These are phyloP conservation scores for Mucor lusitanicus DNA, from an alignment of 371 early-diverging fungal genomes.

Conservation along the genomic window DNA sequence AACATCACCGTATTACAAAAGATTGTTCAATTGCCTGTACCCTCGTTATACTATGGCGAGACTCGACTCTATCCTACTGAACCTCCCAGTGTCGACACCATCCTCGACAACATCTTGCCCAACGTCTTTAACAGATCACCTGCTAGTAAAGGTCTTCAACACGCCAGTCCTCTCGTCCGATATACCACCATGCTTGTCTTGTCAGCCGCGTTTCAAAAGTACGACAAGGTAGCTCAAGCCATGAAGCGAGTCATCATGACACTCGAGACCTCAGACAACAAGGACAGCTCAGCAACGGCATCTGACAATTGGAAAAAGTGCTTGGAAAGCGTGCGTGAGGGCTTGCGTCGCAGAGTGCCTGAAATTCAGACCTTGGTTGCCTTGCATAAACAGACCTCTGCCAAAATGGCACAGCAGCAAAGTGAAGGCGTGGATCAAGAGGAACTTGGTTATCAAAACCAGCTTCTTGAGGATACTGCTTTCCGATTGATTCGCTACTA, in stretches of 20 bases:
- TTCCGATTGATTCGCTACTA: slow-evolving; percentile 69
- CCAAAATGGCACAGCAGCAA: slow-evolving; percentile 11
- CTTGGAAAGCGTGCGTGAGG: slow-evolving; percentile 48
- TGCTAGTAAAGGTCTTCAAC: slow-evolving; percentile 68
- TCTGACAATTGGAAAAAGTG: slow-evolving; percentile 39
- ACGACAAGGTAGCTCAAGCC: slow-evolving; percentile 45
- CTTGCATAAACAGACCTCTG: slow-evolving; percentile 44
- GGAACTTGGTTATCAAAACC: slow-evolving; percentile 36
- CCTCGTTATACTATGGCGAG: slow-evolving; percentile 55
- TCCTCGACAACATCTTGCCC: slow-evolving; percentile 77
- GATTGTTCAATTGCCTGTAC: slow-evolving; percentile 71
- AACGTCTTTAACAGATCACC: slow-evolving; percentile 56
- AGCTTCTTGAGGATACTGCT: slow-evolving; percentile 56
- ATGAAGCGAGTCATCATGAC: slow-evolving; percentile 34
- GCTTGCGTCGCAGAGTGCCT: slow-evolving; percentile 71
- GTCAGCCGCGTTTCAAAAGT: slow-evolving; percentile 65
- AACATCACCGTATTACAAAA: slow-evolving; percentile 75
- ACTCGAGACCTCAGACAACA: slow-evolving; percentile 21
- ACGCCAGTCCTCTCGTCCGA: slow-evolving; percentile 67
- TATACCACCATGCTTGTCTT: slow-evolving; percentile 66
- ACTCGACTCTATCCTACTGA: slow-evolving; percentile 54
- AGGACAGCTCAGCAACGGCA: neutral
- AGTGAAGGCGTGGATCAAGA: slow-evolving; percentile 27
- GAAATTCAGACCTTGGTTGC: slow-evolving; percentile 71
- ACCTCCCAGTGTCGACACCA: slow-evolving; percentile 58